phyloP scores from a whole-genome alignment of 768 basidiomycete species.

The Mycena kentingensis region DNA sequence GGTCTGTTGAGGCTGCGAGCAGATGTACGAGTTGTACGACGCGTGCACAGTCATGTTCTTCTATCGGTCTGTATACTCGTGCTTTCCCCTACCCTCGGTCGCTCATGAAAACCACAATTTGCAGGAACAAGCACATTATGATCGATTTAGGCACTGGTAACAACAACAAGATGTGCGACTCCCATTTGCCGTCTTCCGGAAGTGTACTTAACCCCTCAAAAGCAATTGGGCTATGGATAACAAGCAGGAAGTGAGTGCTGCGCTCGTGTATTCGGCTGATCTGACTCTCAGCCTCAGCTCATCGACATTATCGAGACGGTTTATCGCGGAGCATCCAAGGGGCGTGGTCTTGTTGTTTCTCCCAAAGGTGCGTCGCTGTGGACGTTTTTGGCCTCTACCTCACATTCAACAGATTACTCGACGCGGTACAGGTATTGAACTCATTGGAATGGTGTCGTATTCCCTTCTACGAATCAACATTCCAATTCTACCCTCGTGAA shows the following conservation, averaged over 20 bases:
- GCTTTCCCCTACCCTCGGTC: neutral
- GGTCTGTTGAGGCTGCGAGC: neutral
- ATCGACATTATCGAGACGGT: conserved; percentile 99
- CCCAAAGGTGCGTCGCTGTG: conserved; percentile 71
- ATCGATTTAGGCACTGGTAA: conserved; percentile 99
- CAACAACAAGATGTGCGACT: conserved; percentile 94
- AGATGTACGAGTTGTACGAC: conserved; percentile 99
- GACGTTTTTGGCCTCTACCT: conserved; percentile 6
- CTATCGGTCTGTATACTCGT: conserved; percentile 68
- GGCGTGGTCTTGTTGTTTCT: conserved; percentile 95
- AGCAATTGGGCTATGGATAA: conserved; percentile 99
- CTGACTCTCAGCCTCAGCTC: conserved; percentile 49
- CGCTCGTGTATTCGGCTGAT: neutral
- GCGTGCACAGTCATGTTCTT: conserved; percentile 98
- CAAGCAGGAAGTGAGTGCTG: conserved; percentile 82
- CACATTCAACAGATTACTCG: conserved; percentile 62
- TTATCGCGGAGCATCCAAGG: conserved; percentile 96
- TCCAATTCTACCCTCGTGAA: conserved; percentile 41
- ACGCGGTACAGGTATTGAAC: conserved; percentile 82
- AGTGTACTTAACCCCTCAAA: too few relatives aligned
- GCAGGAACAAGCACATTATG: conserved; percentile 98
- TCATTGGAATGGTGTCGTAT: too few relatives aligned
- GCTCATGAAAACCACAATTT: neutral
- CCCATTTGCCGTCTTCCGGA: neutral
- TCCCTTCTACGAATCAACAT: conserved; percentile 22